A percentile compares a stretch with the other conserved stretches of the same genome.
These are phyloP conservation scores for Suillus sp. DNA, from an alignment of 768 basidiomycete genomes.

Conservation along the genomic window DNA sequence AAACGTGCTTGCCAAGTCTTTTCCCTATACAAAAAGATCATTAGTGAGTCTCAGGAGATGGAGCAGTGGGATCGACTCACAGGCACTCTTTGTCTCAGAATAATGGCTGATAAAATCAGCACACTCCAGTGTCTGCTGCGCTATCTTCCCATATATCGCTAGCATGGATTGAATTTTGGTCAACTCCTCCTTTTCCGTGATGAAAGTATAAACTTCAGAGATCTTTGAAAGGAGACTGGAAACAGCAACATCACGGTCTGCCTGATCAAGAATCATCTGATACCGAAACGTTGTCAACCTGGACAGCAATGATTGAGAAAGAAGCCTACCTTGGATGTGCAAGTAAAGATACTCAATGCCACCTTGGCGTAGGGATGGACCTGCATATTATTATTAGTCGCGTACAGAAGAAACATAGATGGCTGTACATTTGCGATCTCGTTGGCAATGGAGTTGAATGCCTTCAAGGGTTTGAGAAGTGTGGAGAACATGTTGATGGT, in stretches of 20 bases:
- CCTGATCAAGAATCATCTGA: not conserved
- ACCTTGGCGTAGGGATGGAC: not conserved
- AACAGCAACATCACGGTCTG: not conserved
- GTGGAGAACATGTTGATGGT: not conserved
- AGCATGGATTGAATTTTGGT: not conserved
- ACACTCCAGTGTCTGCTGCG: slow-evolving; percentile 25
- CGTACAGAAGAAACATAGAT: not conserved
- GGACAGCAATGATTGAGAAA: too few species aligned
- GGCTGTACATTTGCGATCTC: not conserved
- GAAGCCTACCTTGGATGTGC: not conserved
- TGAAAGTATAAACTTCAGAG: not conserved
- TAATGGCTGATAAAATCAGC: too few species aligned
- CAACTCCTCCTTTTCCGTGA: not conserved
- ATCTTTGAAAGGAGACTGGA: not conserved
- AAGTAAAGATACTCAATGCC: not conserved
- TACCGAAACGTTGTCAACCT: not conserved
- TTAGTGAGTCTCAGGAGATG: too few species aligned
- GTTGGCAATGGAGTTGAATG: not conserved
- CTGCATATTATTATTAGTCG: not conserved
- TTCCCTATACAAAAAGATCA: too few species aligned
- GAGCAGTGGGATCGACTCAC: too few species aligned
- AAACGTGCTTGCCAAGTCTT: too few species aligned
- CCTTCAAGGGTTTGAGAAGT: not conserved
- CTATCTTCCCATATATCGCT: not conserved
- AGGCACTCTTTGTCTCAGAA: too few species aligned